Base-by-base conservation (phyloP, 2,329 filamentous ascomycete genomes). In the Zalaria sp. region DNA sequence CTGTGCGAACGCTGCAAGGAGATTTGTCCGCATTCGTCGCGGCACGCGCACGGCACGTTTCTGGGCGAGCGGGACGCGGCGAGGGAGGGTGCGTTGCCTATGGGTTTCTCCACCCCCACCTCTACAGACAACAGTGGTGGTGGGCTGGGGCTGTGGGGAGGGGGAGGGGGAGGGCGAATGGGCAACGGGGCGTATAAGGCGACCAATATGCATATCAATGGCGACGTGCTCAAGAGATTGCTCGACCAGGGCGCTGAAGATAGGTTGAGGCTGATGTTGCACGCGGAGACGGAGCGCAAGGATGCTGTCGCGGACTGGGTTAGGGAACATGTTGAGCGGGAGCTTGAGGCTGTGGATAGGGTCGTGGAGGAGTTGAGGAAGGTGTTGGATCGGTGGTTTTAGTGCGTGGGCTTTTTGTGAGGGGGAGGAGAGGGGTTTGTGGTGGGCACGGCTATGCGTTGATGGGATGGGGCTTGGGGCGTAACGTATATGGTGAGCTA, bases 1-100 rank as follows among this genome's bases (percentile, higher is more conserved):
- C 57, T 93, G 38, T 51, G 57, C 40, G 52, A 57, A 37, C 55
- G 58, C 46, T 53, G 46, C 28, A 51, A 60, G 26, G 49, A 54
- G 29, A 48, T 59, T 5, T 53, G 51, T n/a, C 50, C 55, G 5
- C 48, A 50, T 37, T 50, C 48, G 1, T 43, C 43, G 8, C 28
- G 44, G 34, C 38, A 40, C 27, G 40, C 49, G 11, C 11, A 38
- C 11, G 51, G 53, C 38, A 38, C 38, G 31, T 36, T 46, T 3
- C 28, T 28, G 10, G 43, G 41, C 28, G 47, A 44, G 28, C 40
- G 48, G 5, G 37, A 43, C 42, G 35, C 35, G 3, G 42, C 45
- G 2, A 36, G 45, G 4, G 48, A 50, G 35, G 43, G 51, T 25
- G 41, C 44, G 4, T 25, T 57, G 35, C 51, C 56, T 2, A 43